Evolutionary conservation across 768 basidiomycete genomes (phyloP).

Genomic region (Suillus variegatus): DNA sequence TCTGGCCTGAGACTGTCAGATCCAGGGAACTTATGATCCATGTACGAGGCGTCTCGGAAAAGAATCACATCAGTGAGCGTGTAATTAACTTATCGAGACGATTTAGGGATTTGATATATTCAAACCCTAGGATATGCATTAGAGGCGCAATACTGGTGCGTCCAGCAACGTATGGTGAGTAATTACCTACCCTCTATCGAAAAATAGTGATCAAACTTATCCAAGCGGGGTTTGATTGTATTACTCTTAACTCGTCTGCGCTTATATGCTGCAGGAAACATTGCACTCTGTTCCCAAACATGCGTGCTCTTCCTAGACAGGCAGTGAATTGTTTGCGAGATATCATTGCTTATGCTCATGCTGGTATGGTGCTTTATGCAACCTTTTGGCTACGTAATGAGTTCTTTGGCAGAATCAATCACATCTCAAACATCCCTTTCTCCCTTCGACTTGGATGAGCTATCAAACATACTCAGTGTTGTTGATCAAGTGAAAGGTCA

Average conservation of each 20-base stretch:
- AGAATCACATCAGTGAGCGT: slow-evolving; percentile 13
- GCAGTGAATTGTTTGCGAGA: slow-evolving; percentile 6
- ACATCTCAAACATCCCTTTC: slow-evolving; percentile 41
- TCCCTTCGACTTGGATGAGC: slow-evolving; percentile 36
- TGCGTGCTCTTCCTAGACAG: slow-evolving; percentile 3
- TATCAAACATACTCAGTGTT: slow-evolving; percentile 37
- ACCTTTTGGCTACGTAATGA: background rate
- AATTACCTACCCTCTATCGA: background rate
- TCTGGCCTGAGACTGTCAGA: slow-evolving; percentile 43
- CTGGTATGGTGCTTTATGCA: background rate
- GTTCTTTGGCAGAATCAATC: slow-evolving; percentile 33
- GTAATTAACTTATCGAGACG: background rate
- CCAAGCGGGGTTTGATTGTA: background rate
- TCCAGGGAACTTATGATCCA: slow-evolving; percentile 32
- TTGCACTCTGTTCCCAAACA: slow-evolving; percentile 21
- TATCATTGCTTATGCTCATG: slow-evolving; percentile 13
- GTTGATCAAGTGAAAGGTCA: slow-evolving; percentile 36
- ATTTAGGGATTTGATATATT: background rate
- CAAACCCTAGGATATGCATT: slow-evolving; percentile 3
- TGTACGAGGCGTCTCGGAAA: slow-evolving; percentile 26
- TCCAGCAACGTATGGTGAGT: background rate
- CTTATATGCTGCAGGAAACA: slow-evolving; percentile 20
- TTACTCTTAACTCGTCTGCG: background rate
- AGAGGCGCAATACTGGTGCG: slow-evolving; percentile 9
- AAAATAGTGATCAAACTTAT: background rate